Evolutionary conservation across 257 asterid species (phyloP).

Genomic region (Solanum tarapatanum): DNA sequence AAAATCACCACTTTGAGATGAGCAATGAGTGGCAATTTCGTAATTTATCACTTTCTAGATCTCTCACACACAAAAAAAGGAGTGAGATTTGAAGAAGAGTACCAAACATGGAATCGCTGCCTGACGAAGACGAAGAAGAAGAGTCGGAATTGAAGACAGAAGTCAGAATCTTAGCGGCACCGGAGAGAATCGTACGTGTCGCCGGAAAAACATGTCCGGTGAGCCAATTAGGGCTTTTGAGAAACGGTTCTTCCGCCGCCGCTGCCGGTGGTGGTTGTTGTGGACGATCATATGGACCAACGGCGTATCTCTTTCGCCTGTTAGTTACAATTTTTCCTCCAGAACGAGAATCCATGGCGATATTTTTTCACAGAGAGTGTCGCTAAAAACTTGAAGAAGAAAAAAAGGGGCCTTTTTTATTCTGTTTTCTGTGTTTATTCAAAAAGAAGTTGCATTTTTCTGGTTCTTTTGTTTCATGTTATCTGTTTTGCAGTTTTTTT

Average conservation of each 20-base stretch:
- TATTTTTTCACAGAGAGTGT: neutral
- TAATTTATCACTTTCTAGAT: neutral
- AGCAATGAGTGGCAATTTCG: neutral
- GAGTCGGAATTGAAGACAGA: slow-evolving; percentile 43
- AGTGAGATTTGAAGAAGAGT: neutral
- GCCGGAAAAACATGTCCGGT: slow-evolving; percentile 20
- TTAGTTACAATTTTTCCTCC: slow-evolving; percentile 31
- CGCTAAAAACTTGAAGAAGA: neutral
- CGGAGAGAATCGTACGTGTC: slow-evolving; percentile 45
- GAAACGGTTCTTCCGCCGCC: slow-evolving; percentile 9
- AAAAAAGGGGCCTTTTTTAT: neutral
- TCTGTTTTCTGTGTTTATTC: neutral
- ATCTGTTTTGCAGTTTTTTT: neutral
- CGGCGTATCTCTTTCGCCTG: slow-evolving; percentile 11
- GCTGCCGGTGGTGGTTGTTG: slow-evolving; percentile 1
- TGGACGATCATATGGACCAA: slow-evolving; percentile 32
- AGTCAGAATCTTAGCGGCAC: slow-evolving; percentile 57
- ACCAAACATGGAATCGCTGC: slow-evolving; percentile 33
- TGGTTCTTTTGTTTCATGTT: neutral
- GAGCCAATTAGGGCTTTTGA: slow-evolving; percentile 24
- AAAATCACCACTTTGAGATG: neutral
- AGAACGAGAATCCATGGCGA: slow-evolving; percentile 8
- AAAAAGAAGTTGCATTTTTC: neutral
- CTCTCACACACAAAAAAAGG: neutral
- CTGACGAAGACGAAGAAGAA: slow-evolving; percentile 27